Evolutionary conservation across 1,139 yeast species (phyloP), one percentile per base, ranked within the genome.

Genomic region (Sugiyamaella neomexicana): DNA sequence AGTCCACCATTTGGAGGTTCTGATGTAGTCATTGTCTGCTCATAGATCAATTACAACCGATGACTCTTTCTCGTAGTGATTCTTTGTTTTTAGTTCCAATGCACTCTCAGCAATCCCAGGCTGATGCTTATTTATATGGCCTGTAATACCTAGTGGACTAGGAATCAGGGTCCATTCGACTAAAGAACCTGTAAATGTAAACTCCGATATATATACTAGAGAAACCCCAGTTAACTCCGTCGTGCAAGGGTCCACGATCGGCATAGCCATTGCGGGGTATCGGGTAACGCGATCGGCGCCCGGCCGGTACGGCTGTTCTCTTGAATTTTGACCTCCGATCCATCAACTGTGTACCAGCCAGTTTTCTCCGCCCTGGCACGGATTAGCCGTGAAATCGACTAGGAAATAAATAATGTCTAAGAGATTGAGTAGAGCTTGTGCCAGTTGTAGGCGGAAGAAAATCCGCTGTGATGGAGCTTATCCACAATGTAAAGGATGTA

Each of bases 1-100:
- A 57, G 27, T 1, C 72, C 72, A 1, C 72, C 71, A 47, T 68
- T 61, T 2, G 72, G 72, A 13, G 17, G 29, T 12, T 40, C 32
- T 5, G 44, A 34, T 7, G 16, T 7, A 34, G 38, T 7, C 38
- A 34, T n/a, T n/a, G 7, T 31, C 36, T 4, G 36, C 13, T 2
- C 13, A 31, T 10, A 12, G 34, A 8, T n/a, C n/a, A n/a, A n/a
- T n/a, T n/a, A n/a, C n/a, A n/a, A n/a, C n/a, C n/a, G 17, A 41
- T 25, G 32, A 25, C 17, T 7, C 15, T 12, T n/a, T n/a, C n/a
- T n/a, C n/a, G n/a, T n/a, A n/a, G n/a, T n/a, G n/a, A n/a, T n/a
- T n/a, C n/a, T n/a, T n/a, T n/a, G n/a, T n/a, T n/a, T n/a, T n/a
- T n/a, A n/a, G n/a, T n/a, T n/a, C n/a, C n/a, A n/a, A n/a, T n/a